phyloP scores from a whole-genome alignment of 371 early-diverging fungal species.

The Mucor ambiguus region DNA sequence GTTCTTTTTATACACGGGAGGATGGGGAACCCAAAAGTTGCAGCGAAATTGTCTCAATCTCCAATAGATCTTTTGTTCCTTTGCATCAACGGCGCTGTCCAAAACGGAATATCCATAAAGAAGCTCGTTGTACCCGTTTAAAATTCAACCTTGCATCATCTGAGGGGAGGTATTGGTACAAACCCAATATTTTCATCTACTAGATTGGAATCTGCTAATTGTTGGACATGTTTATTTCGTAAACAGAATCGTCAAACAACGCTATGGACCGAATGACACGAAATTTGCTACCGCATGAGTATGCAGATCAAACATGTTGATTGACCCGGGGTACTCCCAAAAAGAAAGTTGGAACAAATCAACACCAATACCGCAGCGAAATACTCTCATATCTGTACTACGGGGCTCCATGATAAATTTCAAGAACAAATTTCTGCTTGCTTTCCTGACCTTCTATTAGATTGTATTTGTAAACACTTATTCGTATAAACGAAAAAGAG shows the following conservation, averaged over 20 bases:
- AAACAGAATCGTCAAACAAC: not conserved
- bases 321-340: not conserved
- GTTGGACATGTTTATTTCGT: not conserved
- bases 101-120: not conserved
- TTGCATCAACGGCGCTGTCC: not conserved
- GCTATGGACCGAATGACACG: not conserved
- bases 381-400: conserved; percentile 3
- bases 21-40: not conserved
- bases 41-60: conserved; percentile 22
- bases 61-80: conserved; percentile 11
- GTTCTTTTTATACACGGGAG: not conserved
- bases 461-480: not conserved
- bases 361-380: conserved; percentile 5
- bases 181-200: not conserved
- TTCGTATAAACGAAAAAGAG: not conserved
- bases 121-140: not conserved
- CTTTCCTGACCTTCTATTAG: not conserved
- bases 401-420: not conserved
- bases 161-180: not conserved
- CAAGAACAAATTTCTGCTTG: not conserved
- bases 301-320: not conserved
- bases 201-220: not conserved
- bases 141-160: not conserved
- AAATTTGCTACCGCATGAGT: not conserved
- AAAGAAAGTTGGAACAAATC: conserved; percentile 5